phyloP scores from a whole-genome alignment of 305 asterid species.

The Solanum hybrid region DNA sequence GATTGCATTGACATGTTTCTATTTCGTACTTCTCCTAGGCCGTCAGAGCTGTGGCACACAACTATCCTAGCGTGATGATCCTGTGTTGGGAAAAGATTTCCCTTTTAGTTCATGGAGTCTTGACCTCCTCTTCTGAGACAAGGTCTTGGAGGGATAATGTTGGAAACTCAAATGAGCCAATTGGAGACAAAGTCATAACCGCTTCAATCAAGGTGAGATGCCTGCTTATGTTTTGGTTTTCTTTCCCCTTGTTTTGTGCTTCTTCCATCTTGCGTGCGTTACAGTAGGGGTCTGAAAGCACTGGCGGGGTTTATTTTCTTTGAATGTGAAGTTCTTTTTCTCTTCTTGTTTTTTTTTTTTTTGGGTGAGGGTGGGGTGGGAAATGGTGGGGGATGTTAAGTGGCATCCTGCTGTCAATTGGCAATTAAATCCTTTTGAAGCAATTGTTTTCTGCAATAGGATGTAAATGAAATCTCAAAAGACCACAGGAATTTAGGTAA shows the following conservation, averaged over 20 bases:
- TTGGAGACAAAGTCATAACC: conserved; percentile 63
- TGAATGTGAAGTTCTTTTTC: background rate
- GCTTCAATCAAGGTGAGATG: conserved; percentile 72
- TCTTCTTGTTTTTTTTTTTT: background rate
- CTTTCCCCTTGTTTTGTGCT: background rate
- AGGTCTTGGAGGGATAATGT: conserved; percentile 50
- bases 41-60: conserved; percentile 86
- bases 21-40: conserved; percentile 51
- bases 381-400: background rate
- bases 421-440: background rate
- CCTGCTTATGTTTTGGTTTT: background rate
- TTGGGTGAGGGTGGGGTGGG: background rate
- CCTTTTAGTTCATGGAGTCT: conserved; percentile 32
- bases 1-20: background rate
- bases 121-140: conserved; percentile 41
- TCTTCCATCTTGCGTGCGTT: background rate
- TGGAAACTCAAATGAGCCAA: conserved; percentile 38
- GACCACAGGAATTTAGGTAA: background rate
- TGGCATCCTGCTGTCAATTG: background rate
- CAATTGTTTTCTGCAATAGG: background rate
- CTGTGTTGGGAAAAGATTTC: conserved; percentile 73
- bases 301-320: background rate
- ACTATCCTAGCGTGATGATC: conserved; percentile 64
- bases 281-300: background rate
- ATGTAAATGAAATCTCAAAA: background rate